A percentile compares a stretch with the other conserved stretches of the same genome.
These are phyloP conservation scores for Colletotrichum filicis DNA, from an alignment of 2,329 filamentous ascomycete species.

Conservation along the genomic window DNA sequence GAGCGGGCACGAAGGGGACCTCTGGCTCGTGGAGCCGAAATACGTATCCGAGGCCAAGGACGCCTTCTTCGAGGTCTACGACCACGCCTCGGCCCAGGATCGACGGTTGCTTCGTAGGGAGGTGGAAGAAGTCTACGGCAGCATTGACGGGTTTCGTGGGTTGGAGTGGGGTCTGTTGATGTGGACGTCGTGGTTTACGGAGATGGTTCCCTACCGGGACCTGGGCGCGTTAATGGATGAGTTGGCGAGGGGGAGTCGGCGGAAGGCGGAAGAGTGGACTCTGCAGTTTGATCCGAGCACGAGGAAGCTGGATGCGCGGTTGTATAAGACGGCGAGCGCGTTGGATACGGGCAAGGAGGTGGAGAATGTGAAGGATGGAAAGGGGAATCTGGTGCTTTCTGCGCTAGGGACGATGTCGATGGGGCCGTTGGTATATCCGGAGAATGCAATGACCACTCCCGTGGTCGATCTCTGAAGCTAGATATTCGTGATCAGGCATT, in stretches of 20 bases:
- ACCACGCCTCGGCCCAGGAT: background rate
- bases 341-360: background rate
- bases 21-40: conserved; percentile 5
- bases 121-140: conserved; percentile 9
- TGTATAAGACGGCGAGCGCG: background rate
- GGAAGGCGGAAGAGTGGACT: background rate
- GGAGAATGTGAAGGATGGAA: background rate
- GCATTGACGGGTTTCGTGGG: background rate
- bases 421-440: background rate
- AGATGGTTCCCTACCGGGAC: background rate
- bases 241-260: background rate
- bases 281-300: background rate
- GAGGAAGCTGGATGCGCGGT: background rate
- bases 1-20: background rate
- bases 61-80: background rate
- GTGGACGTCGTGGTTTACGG: background rate
- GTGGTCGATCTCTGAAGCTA: background rate
- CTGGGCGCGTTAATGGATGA: background rate
- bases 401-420: background rate
- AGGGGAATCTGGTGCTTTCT: background rate
- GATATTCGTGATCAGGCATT: background rate
- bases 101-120: background rate
- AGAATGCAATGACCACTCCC: background rate
- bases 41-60: background rate
- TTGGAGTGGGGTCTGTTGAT: background rate